Evolutionary conservation across 805 yeast species (phyloP).

Genomic region (Ogataea nonfermentans): DNA sequence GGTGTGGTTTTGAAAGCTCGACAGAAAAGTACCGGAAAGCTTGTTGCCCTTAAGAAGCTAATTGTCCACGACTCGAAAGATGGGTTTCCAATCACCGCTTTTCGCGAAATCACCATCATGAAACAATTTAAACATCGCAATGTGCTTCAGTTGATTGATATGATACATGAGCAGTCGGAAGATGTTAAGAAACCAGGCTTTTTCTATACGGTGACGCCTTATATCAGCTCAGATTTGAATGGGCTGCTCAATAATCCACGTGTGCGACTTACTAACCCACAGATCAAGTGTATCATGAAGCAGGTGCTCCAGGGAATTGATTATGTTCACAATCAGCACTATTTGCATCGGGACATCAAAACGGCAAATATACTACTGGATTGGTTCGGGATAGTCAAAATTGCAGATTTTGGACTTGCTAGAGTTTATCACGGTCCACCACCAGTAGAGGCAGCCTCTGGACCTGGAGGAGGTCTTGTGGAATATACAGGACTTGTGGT

Average conservation of each 20-base stretch:
- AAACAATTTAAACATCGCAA: constrained; percentile 68
- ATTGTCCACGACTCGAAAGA: constrained; percentile 75
- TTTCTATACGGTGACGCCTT: constrained; percentile 88
- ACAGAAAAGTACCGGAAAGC: constrained; percentile 46
- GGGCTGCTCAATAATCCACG: constrained; percentile 83
- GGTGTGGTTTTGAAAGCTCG: constrained; percentile 86
- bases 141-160: constrained; percentile 73
- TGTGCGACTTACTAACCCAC: constrained; percentile 56
- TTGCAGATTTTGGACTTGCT: constrained; percentile 96
- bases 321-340: constrained; percentile 64
- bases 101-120: constrained; percentile 84
- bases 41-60: constrained; percentile 87
- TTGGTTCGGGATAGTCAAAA: constrained; percentile 70
- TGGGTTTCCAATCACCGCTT: constrained; percentile 91
- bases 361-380: constrained; percentile 92
- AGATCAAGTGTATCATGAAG: constrained; percentile 76
- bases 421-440: constrained; percentile 47
- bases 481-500: constrained; percentile 71
- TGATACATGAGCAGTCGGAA: constrained; percentile 55
- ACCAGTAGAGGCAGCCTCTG: constrained; percentile 21
- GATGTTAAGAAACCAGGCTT: constrained; percentile 31
- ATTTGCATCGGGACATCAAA: constrained; percentile 87
- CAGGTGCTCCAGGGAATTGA: constrained; percentile 81
- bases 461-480: constrained; percentile 54
- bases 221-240: constrained; percentile 88